Conservation (phyloP, 805 yeast genomes). For the Hanseniaspora occidentalis region DNA sequence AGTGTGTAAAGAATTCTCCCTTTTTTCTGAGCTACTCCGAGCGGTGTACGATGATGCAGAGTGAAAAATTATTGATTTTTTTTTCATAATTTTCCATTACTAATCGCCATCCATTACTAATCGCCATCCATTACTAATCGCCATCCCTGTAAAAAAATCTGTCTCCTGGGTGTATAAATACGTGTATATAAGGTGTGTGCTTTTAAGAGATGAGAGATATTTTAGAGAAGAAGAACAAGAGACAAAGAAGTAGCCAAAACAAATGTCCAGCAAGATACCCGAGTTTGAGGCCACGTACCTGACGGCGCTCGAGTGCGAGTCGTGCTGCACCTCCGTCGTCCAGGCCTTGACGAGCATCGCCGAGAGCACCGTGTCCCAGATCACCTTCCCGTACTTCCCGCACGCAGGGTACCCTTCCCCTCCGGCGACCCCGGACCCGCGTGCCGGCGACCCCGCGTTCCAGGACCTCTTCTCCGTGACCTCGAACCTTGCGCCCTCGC, state of each 20-base stretch:
- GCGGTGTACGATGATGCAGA: no score
- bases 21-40: neutral
- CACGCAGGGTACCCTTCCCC: neutral
- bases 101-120: no score
- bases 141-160: no score
- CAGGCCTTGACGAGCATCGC: conserved; percentile 30
- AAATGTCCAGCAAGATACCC: conserved; percentile 15
- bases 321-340: conserved; percentile 52
- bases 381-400: neutral
- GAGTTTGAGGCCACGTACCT: conserved; percentile 61
- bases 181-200: no score
- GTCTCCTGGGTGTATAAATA: no score
- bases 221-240: no score
- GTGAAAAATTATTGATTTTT: no score
- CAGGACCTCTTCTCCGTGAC: conserved; percentile 39
- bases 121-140: no score
- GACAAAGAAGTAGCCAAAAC: neutral
- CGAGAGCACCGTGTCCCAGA: conserved; percentile 18
- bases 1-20: neutral
- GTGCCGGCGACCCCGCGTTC: neutral
- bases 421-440: neutral
- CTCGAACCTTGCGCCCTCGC: conserved; percentile 69
- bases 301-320: conserved; percentile 70
- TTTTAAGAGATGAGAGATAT: no score
- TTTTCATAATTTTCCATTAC: no score